Percentiles rank a stretch among this genome's conserved stretches.
These are phyloP conservation scores for Oenanthe sinensis DNA, from an alignment of 129 eudicot species.

Conservation along the genomic window DNA sequence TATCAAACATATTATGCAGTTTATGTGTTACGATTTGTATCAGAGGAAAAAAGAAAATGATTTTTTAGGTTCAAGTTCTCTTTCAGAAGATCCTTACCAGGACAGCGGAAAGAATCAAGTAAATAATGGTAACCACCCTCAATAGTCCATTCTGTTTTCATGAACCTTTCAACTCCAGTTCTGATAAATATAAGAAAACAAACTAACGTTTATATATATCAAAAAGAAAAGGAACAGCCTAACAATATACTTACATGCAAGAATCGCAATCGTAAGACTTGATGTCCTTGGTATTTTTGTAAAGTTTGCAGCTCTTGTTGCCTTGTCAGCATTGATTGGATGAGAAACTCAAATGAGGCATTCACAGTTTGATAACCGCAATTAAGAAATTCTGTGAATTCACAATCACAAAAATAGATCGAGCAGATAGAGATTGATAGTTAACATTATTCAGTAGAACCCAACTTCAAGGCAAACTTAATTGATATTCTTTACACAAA, in stretches of 20 bases:
- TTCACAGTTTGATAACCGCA: conserved; percentile 84
- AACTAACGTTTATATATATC: neutral
- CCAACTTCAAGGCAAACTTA: neutral
- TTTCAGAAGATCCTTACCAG: no score
- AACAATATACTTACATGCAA: conserved; percentile 59
- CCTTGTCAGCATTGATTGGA: conserved; percentile 61
- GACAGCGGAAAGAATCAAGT: no score
- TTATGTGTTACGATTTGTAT: no score
- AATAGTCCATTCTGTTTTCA: conserved; percentile 86
- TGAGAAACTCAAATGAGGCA: conserved; percentile 74
- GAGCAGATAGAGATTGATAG: neutral
- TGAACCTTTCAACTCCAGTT: conserved; percentile 89
- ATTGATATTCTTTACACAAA: no score
- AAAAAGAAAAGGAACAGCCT: neutral
- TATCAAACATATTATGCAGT: no score
- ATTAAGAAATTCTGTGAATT: conserved; percentile 26
- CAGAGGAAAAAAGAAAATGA: no score
- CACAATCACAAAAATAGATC: neutral
- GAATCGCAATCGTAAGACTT: conserved; percentile 84
- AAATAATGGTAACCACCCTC: conserved; percentile 74
- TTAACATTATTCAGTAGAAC: neutral
- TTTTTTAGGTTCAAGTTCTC: no score
- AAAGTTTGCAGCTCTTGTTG: conserved; percentile 63
- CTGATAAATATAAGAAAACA: conserved; percentile 21
- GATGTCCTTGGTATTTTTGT: conserved; percentile 51